A percentile compares a stretch with the other conserved stretches of the same genome.
phyloP scores from a whole-genome alignment of 2,329 filamentous ascomycete species.

The Fulvia fulva region DNA sequence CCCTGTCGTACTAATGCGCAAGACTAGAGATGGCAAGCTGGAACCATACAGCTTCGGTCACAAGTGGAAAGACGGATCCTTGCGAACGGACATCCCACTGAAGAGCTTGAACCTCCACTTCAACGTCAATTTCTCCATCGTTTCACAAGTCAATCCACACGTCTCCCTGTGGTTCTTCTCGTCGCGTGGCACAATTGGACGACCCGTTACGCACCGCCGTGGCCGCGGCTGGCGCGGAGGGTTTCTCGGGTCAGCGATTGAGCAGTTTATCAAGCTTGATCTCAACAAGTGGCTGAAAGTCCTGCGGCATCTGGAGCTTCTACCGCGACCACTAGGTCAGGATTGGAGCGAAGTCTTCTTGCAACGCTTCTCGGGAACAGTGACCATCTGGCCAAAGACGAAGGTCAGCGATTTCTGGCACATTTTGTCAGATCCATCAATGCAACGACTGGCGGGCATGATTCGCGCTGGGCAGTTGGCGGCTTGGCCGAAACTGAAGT shows the following conservation, averaged over 20 bases:
- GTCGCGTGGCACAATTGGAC: conserved; percentile 83
- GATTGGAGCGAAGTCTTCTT: conserved; percentile 98
- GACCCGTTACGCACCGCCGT: conserved; percentile 87
- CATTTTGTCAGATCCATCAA: conserved; percentile 79
- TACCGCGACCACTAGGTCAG: conserved; percentile 85
- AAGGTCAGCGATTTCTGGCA: conserved; percentile 74
- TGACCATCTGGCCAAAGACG: conserved; percentile 93
- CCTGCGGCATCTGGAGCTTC: conserved; percentile 81
- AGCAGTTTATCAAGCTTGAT: conserved; percentile 95
- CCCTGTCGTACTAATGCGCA: conserved; percentile 88
- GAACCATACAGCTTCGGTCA: conserved; percentile 93
- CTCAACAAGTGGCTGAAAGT: conserved; percentile 98
- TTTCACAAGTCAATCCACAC: conserved; percentile 84
- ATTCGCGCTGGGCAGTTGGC: conserved; percentile 85
- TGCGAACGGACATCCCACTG: conserved; percentile 92
- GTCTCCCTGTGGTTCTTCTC: conserved; percentile 99
- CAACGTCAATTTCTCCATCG: conserved; percentile 97
- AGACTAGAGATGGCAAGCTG: conserved; percentile 70
- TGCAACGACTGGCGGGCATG: conserved; percentile 76
- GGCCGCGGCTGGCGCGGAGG: conserved; percentile 95
- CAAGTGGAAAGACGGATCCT: conserved; percentile 97
- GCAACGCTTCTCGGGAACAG: conserved; percentile 87
- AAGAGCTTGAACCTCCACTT: conserved; percentile 94
- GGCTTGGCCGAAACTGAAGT: conserved; percentile 86
- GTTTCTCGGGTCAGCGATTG: conserved; percentile 84